Percentiles rank a stretch among this genome's conserved stretches.
Evolutionary conservation across 768 basidiomycete genomes (phyloP).

Genomic region (Strobilomyces dryophilus): DNA sequence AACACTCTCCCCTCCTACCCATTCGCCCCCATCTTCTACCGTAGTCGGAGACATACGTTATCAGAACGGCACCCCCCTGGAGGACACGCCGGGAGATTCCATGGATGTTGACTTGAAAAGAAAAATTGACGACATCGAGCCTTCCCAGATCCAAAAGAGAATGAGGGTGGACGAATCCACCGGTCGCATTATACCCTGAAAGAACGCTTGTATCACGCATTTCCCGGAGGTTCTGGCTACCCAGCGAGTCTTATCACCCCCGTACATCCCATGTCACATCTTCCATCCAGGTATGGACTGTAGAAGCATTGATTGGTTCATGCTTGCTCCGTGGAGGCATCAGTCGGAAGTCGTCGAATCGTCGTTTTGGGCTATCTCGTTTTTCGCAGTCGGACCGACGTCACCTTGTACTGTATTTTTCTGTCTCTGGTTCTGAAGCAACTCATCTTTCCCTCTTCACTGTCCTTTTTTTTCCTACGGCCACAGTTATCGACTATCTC

Average conservation of each 20-base stretch:
- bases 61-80: constrained; percentile 34
- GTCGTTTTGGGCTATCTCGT: constrained; percentile 32
- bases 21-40: constrained; percentile 46
- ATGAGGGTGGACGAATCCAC: constrained; percentile 60
- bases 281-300: constrained; percentile 28
- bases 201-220: constrained; percentile 22
- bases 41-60: constrained; percentile 33
- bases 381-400: constrained; percentile 28
- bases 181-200: constrained; percentile 53
- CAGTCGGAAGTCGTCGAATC: constrained; percentile 29
- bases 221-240: constrained; percentile 21
- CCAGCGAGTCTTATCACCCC: constrained; percentile 21
- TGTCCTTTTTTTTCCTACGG: constrained; percentile 11
- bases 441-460: constrained; percentile 4
- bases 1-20: constrained; percentile 48
- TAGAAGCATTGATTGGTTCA: constrained; percentile 25
- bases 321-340: constrained; percentile 29
- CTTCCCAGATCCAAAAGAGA: constrained; percentile 59
- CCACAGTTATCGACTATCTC: constrained; percentile 26
- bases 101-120: constrained; percentile 59
- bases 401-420: constrained; percentile 33
- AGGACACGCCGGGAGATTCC: constrained; percentile 39
- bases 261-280: constrained; percentile 16
- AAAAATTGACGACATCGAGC: constrained; percentile 50
- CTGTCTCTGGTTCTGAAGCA: constrained; percentile 15